Evolutionary conservation across 257 asterid species (phyloP).

Genomic region (Ehretia macrophylla): DNA sequence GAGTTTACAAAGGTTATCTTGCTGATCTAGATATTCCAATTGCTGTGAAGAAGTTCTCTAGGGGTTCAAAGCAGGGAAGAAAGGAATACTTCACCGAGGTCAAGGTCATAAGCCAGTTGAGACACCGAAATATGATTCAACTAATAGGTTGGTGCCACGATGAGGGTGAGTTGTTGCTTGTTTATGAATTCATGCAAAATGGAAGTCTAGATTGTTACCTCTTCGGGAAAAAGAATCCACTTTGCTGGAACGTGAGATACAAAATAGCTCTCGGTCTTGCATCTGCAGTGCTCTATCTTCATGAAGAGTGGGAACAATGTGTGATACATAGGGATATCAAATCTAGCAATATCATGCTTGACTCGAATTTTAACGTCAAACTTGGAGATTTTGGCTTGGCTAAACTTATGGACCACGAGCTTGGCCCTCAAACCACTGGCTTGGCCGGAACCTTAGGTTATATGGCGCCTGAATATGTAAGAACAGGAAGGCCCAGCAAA

Average conservation of each 20-base stretch:
- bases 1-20: too few species aligned
- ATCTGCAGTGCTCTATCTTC: slow-evolving; percentile 34
- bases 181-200: slow-evolving; percentile 34
- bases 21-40: slow-evolving; percentile 22
- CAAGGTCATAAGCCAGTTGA: slow-evolving; percentile 31
- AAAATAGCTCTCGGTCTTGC: slow-evolving; percentile 31
- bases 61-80: slow-evolving; percentile 31
- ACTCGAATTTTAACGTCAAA: slow-evolving; percentile 31
- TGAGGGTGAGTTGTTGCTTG: slow-evolving; percentile 30
- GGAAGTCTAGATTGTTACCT: slow-evolving; percentile 33
- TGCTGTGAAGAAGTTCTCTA: slow-evolving; percentile 36
- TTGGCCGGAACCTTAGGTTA: slow-evolving; percentile 32
- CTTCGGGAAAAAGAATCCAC: slow-evolving; percentile 23
- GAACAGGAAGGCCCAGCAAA: too few species aligned
- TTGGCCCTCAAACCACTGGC: slow-evolving; percentile 27
- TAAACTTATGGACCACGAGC: slow-evolving; percentile 31
- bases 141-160: slow-evolving; percentile 44
- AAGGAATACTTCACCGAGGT: slow-evolving; percentile 37
- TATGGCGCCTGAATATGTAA: too few species aligned
- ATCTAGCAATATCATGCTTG: slow-evolving; percentile 37
- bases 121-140: slow-evolving; percentile 34
- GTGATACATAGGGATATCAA: too few species aligned
- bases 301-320: slow-evolving; percentile 41
- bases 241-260: slow-evolving; percentile 24
- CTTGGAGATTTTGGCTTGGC: slow-evolving; percentile 41